Evolutionary conservation across 2,329 filamentous ascomycete species (phyloP), one percentile per base, ranked within the genome.

Genomic region (Fusarium citri): DNA sequence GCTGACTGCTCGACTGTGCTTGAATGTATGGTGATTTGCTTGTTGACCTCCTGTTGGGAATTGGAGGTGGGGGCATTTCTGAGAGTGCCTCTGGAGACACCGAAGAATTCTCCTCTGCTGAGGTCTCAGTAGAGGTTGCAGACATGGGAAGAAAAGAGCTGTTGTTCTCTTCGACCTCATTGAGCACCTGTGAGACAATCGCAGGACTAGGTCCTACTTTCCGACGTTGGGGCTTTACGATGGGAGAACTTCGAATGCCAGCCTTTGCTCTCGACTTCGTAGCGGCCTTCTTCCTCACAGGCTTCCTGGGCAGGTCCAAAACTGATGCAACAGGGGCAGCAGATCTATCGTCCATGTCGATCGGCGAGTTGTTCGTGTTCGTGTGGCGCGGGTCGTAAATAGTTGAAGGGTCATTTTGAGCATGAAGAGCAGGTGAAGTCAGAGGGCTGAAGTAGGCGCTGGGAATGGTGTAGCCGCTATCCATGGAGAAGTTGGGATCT

Each of bases 391-490:
- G 71, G 16, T 73, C 73, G 50, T 75, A 75, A 20, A 73, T 28
- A 16, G 53, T 55, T 31, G 66, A 60, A 42, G 49, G 18, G 26
- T 75, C 73, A 37, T 74, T 75, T 37, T 75, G 73, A 10, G 92
- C 91, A 78, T 92, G 91, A 20, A 96, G 83, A 6, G 92, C 92
- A 2, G 93, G 93, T 18, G 93, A 96, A 8, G 92, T 94, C 50
- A 96, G 84, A 12, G 93, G 93, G 76, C 92, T 96, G 78, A 96
- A 94, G 80, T 94, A 95, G 34, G 91, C 87, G 37, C 87, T 88
- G 0, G 91, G 89, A 6, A 92, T 85, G 8, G 87, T 86, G 73
- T 89, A 93, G 49, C 83, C 82, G 31, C 80, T 80, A 25, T 89
- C 87, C 64, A 88, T 82, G 47, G 86, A 84, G 76, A 93, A 94